Evolutionary conservation across 345 rosid species (phyloP).

Genomic region (Raphanus raphanistrum): DNA sequence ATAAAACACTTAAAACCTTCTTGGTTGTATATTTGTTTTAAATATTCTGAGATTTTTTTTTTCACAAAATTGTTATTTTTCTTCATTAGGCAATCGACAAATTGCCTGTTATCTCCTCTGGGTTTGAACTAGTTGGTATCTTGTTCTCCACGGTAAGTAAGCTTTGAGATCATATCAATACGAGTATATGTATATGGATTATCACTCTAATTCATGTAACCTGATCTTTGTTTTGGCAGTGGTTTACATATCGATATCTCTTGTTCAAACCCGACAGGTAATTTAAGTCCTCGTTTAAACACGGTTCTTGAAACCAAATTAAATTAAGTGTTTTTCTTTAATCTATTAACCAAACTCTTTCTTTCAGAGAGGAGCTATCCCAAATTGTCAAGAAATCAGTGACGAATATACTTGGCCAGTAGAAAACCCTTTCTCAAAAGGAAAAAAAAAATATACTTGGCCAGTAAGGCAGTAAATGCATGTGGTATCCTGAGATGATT

Average conservation of each 20-base stretch:
- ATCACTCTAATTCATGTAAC: neutral
- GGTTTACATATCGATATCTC: conserved; percentile 91
- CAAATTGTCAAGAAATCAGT: conserved; percentile 61
- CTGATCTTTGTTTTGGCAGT: conserved; percentile 46
- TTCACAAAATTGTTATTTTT: neutral
- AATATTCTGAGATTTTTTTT: neutral
- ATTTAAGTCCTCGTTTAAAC: neutral
- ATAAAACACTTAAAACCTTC: neutral
- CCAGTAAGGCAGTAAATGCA: conserved; percentile 55
- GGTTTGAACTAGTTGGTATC: conserved; percentile 74
- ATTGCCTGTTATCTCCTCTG: conserved; percentile 66
- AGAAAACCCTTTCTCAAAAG: neutral
- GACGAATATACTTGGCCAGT: conserved; percentile 67
- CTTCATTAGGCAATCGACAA: conserved; percentile 66
- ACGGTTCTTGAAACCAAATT: neutral
- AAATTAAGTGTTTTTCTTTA: neutral
- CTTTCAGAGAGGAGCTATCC: conserved; percentile 69
- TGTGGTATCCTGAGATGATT: conserved; percentile 19
- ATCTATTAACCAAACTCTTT: neutral
- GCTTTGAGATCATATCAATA: neutral
- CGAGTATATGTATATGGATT: neutral
- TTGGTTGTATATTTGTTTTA: neutral
- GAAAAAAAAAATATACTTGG: conserved; percentile 49
- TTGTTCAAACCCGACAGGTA: conserved; percentile 87
- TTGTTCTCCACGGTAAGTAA: conserved; percentile 67